These are phyloP conservation scores for Oxyria digyna DNA, from an alignment of 148 eudicot species.

Conservation along the genomic window DNA sequence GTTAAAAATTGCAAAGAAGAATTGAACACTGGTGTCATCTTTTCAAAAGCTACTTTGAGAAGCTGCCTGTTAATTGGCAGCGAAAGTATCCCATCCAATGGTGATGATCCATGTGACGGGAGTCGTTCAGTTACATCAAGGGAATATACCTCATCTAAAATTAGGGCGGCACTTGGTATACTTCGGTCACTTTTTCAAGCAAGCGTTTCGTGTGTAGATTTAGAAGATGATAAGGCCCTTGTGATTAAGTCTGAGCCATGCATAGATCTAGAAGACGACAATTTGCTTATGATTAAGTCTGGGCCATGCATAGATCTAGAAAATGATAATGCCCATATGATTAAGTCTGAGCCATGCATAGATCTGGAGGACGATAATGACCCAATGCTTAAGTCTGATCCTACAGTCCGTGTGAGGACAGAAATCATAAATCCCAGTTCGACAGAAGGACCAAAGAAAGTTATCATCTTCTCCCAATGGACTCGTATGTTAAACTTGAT, in stretches of 20 bases:
- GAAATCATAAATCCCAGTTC: constrained; percentile 16
- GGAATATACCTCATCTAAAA: constrained; percentile 74
- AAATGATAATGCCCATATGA: neutral
- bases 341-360: neutral
- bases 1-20: constrained; percentile 66
- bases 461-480: constrained; percentile 97
- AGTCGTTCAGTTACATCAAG: constrained; percentile 34
- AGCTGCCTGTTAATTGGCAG: constrained; percentile 49
- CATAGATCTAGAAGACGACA: constrained; percentile 22
- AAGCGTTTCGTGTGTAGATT: constrained; percentile 27
- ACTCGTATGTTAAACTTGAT: constrained; percentile 83
- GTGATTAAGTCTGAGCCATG: neutral
- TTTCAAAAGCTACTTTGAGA: constrained; percentile 57
- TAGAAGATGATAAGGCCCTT: constrained; percentile 11
- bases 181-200: constrained; percentile 39
- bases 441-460: constrained; percentile 40
- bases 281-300: neutral
- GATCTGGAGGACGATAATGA: no score
- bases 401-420: constrained; percentile 14
- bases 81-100: constrained; percentile 27
- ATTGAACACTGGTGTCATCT: constrained; percentile 61
- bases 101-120: constrained; percentile 26
- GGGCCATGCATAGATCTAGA: constrained; percentile 22
- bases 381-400: neutral
- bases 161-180: constrained; percentile 59